Conservation (phyloP, 176 grass and related monocot genomes). For the Poa annua region DNA sequence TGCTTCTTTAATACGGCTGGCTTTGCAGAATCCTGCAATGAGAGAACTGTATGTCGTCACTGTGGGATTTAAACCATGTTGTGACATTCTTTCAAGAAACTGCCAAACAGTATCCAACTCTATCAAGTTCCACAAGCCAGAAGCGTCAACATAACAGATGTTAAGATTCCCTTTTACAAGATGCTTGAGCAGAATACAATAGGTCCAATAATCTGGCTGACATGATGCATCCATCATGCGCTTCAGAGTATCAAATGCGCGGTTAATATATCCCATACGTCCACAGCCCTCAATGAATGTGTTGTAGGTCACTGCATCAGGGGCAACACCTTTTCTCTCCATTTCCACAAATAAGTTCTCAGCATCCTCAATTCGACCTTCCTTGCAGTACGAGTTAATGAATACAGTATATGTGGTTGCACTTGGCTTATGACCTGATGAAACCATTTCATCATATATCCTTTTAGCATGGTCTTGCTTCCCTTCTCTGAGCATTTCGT, state of each 20-base stretch:
- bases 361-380: conserved; percentile 66
- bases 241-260: conserved; percentile 68
- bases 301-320: conserved; percentile 70
- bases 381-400: conserved; percentile 67
- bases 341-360: conserved; percentile 67
- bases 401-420: conserved; percentile 76
- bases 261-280: conserved; percentile 64
- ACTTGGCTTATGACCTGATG: conserved; percentile 63
- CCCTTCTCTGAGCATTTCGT: conserved; percentile 78
- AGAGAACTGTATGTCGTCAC: conserved; percentile 61
- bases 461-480: conserved; percentile 68
- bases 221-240: conserved; percentile 74
- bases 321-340: conserved; percentile 66
- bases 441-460: conserved; percentile 69
- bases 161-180: conserved; percentile 53
- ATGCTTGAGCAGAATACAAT: conserved; percentile 75
- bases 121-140: conserved; percentile 63
- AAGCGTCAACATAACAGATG: conserved; percentile 49
- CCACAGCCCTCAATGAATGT: conserved; percentile 74
- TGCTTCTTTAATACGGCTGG: conserved; percentile 60
- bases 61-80: conserved; percentile 58
- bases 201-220: conserved; percentile 71
- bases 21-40: conserved; percentile 75
- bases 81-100: conserved; percentile 70
- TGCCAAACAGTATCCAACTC: conserved; percentile 58